Evolutionary conservation across 192 early-diverging fungal genomes (phyloP), one percentile per base, ranked within the genome.

Genomic region (Coemansia sp.): DNA sequence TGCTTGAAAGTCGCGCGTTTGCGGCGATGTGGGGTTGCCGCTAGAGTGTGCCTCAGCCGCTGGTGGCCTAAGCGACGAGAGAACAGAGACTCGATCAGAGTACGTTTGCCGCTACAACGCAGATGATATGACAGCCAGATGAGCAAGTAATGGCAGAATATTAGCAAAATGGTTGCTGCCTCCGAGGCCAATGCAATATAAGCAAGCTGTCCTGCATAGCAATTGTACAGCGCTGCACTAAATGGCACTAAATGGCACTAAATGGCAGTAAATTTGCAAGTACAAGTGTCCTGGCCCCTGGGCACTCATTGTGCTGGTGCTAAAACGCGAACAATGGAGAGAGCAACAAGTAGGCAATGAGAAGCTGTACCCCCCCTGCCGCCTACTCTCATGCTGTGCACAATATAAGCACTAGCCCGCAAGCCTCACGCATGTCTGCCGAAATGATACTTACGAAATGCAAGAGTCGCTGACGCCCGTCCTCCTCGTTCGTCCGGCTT

Each of bases 101-200:
- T 85, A 85, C n/a, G 84, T 85, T 57, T 85, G 78, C 31, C 83
- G 71, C 83, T 85, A 84, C 36, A 49, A 8, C 36, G n/a, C 43
- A 7, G 18, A 52, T 38, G 6, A 38, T 18, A 51, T 22, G 8
- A 22, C 47, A 22, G 7, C 47, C 27, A 11, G 38, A 67, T 34
- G 49, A 34, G 20, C 31, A 51, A 34, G 24, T n/a, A 36, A 15
- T 34, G 34, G 22, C 22, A 57, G 49, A 24, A 3, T 9, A 31
- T 57, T 57, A 57, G 54, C 13, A 29, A 20, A 22, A 20, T 51
- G 49, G 49, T 22, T 20, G 49, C 9, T 51, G 20, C 20, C 49
- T 51, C 49, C 1, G 49, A 22, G 49, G 49, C 49, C 20, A 22
- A 51, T 20, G 27, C 54, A 31, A 31, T 57, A 57, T 31, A 57